Percentiles rank a stretch among this genome's conserved stretches.
Conservation (phyloP, 495 filamentous ascomycete species). For the Darksidea phi region DNA sequence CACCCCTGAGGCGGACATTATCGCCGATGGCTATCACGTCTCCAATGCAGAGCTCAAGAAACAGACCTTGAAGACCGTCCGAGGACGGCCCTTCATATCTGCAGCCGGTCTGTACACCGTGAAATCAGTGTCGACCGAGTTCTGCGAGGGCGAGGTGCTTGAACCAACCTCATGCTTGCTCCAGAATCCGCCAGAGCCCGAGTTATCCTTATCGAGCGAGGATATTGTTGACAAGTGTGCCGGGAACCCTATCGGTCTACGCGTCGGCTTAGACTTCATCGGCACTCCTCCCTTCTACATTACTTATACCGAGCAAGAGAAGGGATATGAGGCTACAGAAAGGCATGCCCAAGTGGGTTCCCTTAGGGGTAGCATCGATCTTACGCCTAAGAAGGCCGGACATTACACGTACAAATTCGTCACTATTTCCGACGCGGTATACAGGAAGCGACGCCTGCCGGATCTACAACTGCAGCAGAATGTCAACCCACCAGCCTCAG, state of each 20-base stretch:
- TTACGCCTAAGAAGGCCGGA: constrained; percentile 79
- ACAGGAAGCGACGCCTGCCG: constrained; percentile 55
- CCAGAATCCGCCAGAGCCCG: constrained; percentile 85
- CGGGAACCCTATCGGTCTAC: constrained; percentile 83
- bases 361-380: constrained; percentile 73
- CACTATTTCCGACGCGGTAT: constrained; percentile 76
- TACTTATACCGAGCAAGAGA: constrained; percentile 64
- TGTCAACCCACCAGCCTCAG: constrained; percentile 87
- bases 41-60: constrained; percentile 53
- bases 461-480: constrained; percentile 73
- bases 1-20: constrained; percentile 64
- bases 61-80: constrained; percentile 50
- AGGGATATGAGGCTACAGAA: constrained; percentile 54
- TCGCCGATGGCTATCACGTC: constrained; percentile 62
- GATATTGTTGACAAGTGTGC: constrained; percentile 92
- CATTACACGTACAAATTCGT: constrained; percentile 83
- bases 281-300: constrained; percentile 88
- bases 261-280: constrained; percentile 80
- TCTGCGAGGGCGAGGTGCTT: constrained; percentile 81
- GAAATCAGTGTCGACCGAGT: constrained; percentile 70
- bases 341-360: constrained; percentile 57
- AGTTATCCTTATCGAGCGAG: constrained; percentile 66
- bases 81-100: constrained; percentile 54
- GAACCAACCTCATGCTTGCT: constrained; percentile 90
- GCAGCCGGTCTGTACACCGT: constrained; percentile 84